Percentiles rank a stretch among this genome's conserved stretches.
phyloP scores from a whole-genome alignment of 164 flowering plant species.

The Protea cynaroides region DNA sequence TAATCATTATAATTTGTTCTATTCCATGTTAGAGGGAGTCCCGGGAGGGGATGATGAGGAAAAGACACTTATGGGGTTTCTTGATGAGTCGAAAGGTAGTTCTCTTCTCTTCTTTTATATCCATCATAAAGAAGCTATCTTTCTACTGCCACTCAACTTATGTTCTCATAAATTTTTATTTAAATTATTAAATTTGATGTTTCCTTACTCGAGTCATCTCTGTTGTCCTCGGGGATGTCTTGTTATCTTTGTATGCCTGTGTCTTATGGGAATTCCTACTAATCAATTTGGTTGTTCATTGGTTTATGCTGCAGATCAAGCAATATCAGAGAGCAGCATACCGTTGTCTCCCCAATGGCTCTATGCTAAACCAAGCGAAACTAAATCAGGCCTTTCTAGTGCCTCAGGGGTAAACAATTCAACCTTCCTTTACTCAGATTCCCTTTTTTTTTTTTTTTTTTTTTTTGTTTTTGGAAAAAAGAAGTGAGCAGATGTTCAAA shows the following conservation, averaged over 20 bases:
- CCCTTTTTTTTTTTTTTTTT: not conserved
- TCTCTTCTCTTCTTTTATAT: too few species aligned
- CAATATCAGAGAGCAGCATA: slow-evolving; percentile 56
- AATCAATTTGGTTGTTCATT: not conserved
- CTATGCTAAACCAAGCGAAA: slow-evolving; percentile 67
- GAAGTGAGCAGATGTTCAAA: too few species aligned
- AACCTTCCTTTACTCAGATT: not conserved
- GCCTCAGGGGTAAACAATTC: slow-evolving; percentile 19
- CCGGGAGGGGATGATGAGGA: slow-evolving; percentile 45
- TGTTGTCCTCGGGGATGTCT: not conserved
- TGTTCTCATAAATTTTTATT: not conserved
- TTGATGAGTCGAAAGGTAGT: slow-evolving; percentile 68
- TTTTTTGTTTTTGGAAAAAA: too few species aligned
- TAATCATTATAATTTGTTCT: not conserved
- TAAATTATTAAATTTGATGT: not conserved
- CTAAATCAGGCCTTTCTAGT: slow-evolving; percentile 30
- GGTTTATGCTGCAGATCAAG: slow-evolving; percentile 51
- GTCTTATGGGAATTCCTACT: not conserved
- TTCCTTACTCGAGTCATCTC: not conserved
- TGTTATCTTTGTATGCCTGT: not conserved
- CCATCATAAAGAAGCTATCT: too few species aligned
- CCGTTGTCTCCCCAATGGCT: slow-evolving; percentile 98
- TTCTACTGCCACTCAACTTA: too few species aligned
- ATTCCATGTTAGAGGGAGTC: slow-evolving; percentile 25
- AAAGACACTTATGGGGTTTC: slow-evolving; percentile 32